Evolutionary conservation across 345 rosid genomes (phyloP).

Genomic region (Salix purpurea): DNA sequence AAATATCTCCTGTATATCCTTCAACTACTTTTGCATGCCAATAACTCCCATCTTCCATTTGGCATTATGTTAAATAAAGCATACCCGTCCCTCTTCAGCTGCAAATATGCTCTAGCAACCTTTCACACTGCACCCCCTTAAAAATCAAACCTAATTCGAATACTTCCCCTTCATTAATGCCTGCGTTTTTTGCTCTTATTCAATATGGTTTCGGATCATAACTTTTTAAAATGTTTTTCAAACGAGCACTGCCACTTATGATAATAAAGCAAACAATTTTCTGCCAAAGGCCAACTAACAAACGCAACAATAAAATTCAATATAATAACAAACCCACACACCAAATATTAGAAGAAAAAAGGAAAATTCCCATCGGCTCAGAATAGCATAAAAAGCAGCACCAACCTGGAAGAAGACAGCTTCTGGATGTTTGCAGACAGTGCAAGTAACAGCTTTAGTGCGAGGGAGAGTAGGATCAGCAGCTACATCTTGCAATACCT

Average conservation of each 20-base stretch:
- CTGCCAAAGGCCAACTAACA: not conserved
- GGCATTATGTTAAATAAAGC: not conserved
- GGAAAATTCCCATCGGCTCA: not conserved
- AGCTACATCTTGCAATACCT: slow-evolving; percentile 61
- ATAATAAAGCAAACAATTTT: not conserved
- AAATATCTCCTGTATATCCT: not conserved
- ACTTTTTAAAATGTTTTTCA: not conserved
- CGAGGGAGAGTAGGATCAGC: slow-evolving; percentile 84
- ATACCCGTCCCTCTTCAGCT: not conserved
- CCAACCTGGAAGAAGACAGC: slow-evolving; percentile 75
- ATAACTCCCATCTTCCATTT: not conserved
- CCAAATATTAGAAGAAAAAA: not conserved
- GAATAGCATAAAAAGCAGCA: not conserved
- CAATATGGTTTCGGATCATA: not conserved
- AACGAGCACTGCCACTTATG: not conserved
- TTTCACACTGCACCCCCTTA: not conserved
- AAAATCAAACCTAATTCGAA: not conserved
- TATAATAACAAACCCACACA: not conserved
- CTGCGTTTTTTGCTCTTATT: not conserved
- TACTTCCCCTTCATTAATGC: not conserved
- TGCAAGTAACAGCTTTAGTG: slow-evolving; percentile 55
- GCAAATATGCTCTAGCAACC: not conserved
- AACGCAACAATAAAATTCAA: not conserved
- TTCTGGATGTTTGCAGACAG: slow-evolving; percentile 47
- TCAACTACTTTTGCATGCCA: not conserved